phyloP scores from a whole-genome alignment of 306 rosid genomes.

The Hippophae tibetana region DNA sequence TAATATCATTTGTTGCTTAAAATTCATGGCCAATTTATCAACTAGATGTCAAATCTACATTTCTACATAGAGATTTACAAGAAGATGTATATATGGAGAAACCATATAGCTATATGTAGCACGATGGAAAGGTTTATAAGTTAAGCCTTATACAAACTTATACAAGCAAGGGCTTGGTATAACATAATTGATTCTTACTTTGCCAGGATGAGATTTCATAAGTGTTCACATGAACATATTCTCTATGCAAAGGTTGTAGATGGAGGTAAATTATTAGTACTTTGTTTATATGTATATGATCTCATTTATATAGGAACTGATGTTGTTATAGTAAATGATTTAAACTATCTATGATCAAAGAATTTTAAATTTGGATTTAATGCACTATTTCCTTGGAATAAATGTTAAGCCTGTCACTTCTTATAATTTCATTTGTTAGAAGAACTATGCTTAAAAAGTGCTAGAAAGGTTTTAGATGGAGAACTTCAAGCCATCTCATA shows the following conservation, averaged over 20 bases:
- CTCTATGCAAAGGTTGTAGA: not conserved
- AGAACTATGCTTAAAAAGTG: not conserved
- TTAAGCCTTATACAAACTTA: not conserved
- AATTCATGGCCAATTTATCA: not conserved
- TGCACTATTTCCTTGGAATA: constrained; percentile 4
- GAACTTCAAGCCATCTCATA: not conserved
- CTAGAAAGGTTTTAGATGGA: not conserved
- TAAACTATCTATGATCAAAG: not conserved
- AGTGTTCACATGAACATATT: not conserved
- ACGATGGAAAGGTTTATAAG: not conserved
- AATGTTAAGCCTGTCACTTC: not conserved
- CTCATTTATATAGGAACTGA: not conserved
- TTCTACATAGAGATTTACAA: not conserved
- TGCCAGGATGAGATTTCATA: not conserved
- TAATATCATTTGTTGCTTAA: not conserved
- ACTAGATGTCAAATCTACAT: constrained; percentile 3
- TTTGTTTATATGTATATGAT: constrained; percentile 3
- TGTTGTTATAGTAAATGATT: not conserved
- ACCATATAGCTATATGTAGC: not conserved
- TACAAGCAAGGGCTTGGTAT: constrained; percentile 3
- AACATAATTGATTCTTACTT: not conserved
- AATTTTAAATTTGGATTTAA: not conserved
- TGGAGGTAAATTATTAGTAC: not conserved
- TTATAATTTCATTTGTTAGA: not conserved
- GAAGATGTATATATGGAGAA: not conserved